Conservation (phyloP, 1,139 yeast species). For the Protomyces inouyei region DNA sequence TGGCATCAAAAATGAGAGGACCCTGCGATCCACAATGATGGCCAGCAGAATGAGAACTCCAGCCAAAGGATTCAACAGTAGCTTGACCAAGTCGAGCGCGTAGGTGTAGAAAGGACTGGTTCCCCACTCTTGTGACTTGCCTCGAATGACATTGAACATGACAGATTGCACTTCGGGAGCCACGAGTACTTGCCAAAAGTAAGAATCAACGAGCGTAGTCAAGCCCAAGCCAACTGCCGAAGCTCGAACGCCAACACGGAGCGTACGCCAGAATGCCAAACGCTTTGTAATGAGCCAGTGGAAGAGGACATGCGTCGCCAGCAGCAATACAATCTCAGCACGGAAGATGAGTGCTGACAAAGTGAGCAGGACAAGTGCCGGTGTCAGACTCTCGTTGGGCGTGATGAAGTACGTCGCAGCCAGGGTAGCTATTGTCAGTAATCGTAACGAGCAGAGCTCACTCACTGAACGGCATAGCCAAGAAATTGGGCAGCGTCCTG, state of each 20-base stretch:
- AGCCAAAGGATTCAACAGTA: conserved; percentile 59
- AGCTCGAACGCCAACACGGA: conserved; percentile 51
- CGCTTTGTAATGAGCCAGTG: conserved; percentile 43
- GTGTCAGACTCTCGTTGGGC: conserved; percentile 21
- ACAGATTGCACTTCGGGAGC: conserved; percentile 76
- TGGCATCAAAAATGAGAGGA: conserved; percentile 25
- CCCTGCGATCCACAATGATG: conserved; percentile 9
- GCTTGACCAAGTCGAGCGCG: conserved; percentile 50
- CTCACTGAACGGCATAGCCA: conserved; percentile 71
- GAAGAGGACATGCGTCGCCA: conserved; percentile 43
- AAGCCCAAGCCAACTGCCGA: conserved; percentile 49
- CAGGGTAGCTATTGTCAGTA: conserved; percentile 35
- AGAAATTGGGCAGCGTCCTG: conserved; percentile 78
- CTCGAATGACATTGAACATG: conserved; percentile 64
- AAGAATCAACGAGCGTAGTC: conserved; percentile 60
- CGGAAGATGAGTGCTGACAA: conserved; percentile 67
- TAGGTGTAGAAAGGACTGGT: conserved; percentile 41
- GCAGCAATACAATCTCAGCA: conserved; percentile 63
- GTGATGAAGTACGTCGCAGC: conserved; percentile 27
- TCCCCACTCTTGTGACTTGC: conserved; percentile 79
- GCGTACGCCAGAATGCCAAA: conserved; percentile 42
- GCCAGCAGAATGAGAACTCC: conserved; percentile 48
- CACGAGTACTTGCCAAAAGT: conserved; percentile 58
- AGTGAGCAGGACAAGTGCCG: conserved; percentile 56
- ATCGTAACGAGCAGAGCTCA: conserved; percentile 46